phyloP scores from a whole-genome alignment of 768 basidiomycete species.

The Boletus coccyginus region DNA sequence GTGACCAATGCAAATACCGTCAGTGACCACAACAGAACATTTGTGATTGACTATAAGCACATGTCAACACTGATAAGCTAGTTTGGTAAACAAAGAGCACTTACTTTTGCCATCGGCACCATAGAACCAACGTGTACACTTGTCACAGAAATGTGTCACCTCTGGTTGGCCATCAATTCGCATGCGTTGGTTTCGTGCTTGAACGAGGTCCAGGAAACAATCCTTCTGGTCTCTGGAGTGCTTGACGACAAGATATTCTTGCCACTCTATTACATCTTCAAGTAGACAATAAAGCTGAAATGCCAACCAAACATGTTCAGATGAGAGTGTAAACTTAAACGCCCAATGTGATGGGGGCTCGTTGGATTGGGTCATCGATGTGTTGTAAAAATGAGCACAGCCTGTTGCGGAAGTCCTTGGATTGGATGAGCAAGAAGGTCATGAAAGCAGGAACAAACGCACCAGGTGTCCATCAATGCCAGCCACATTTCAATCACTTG shows the following conservation, averaged over 20 bases:
- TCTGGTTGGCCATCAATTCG: neutral
- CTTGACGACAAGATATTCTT: neutral
- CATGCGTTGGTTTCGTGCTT: neutral
- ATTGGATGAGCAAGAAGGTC: too few relatives aligned
- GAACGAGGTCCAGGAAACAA: neutral
- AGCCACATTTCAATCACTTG: neutral
- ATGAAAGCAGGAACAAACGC: too few relatives aligned
- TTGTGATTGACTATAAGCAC: neutral
- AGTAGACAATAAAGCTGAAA: slow-evolving; percentile 1
- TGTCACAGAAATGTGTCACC: slow-evolving; percentile 1
- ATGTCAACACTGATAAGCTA: too few relatives aligned
- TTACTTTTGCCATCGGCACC: neutral
- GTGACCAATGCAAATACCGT: too few relatives aligned
- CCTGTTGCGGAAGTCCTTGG: too few relatives aligned
- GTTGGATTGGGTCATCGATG: neutral
- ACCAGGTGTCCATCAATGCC: neutral
- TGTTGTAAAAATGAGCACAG: neutral
- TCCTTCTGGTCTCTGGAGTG: neutral
- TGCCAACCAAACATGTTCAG: neutral
- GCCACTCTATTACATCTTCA: neutral
- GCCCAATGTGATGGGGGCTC: neutral
- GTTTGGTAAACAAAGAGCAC: too few relatives aligned
- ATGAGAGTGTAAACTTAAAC: neutral
- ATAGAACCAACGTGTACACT: neutral
- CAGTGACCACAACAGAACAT: too few relatives aligned